These are phyloP conservation scores for Pichia norvegensis DNA, from an alignment of 1,139 yeast species.

Conservation along the genomic window DNA sequence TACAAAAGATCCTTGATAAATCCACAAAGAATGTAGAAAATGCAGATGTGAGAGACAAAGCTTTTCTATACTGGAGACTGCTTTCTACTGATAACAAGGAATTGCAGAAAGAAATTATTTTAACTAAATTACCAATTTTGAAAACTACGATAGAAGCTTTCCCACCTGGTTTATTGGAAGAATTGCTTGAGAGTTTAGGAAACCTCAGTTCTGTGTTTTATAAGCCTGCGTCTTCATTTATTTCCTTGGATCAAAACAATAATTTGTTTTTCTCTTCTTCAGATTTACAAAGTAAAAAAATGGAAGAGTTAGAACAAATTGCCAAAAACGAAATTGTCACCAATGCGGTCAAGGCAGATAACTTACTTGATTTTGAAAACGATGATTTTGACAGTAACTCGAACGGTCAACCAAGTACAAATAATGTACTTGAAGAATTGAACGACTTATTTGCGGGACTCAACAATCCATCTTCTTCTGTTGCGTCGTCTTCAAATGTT, in stretches of 20 bases:
- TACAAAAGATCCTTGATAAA: constrained; percentile 66
- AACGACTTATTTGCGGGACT: constrained; percentile 52
- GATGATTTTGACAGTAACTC: constrained; percentile 29
- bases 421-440: constrained; percentile 53
- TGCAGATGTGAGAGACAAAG: constrained; percentile 91
- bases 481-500: neutral
- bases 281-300: constrained; percentile 29
- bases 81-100: constrained; percentile 42
- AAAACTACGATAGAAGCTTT: constrained; percentile 65
- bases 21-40: constrained; percentile 80
- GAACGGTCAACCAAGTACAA: constrained; percentile 5
- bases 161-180: constrained; percentile 60
- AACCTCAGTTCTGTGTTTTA: constrained; percentile 86
- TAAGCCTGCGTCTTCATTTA: constrained; percentile 67
- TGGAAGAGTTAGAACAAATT: constrained; percentile 69
- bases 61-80: constrained; percentile 90
- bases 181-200: constrained; percentile 66
- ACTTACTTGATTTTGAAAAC: constrained; percentile 77
- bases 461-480: neutral
- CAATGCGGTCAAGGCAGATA: constrained; percentile 61
- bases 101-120: constrained; percentile 43
- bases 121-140: constrained; percentile 62
- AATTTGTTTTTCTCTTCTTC: constrained; percentile 18
- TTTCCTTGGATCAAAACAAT: constrained; percentile 36
- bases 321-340: constrained; percentile 73